Evolutionary conservation across 1,284 basidiomycete species (phyloP).

Genomic region (Cryptococcus floricola): DNA sequence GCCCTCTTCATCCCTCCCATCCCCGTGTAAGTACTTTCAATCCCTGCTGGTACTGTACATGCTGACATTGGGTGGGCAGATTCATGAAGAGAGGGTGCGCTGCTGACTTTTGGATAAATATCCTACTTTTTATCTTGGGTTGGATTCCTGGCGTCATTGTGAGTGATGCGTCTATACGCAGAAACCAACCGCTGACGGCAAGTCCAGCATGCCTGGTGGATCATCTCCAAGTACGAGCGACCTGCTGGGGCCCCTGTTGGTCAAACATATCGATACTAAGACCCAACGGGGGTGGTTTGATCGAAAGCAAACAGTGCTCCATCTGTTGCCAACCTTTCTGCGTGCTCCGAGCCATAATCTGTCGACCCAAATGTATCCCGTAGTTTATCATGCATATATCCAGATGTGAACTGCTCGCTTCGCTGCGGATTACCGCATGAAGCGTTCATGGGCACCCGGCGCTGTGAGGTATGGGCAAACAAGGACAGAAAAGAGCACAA

Average conservation of each 20-base stretch:
- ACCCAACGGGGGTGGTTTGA: too few species aligned
- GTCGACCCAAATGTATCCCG: not conserved
- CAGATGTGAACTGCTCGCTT: not conserved
- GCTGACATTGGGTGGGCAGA: constrained; percentile 1
- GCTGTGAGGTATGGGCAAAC: too few species aligned
- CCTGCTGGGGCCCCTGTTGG: constrained; percentile 7
- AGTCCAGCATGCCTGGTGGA: constrained; percentile 29
- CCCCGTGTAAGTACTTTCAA: constrained; percentile 1
- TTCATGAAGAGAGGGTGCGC: constrained; percentile 21
- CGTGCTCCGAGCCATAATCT: too few species aligned
- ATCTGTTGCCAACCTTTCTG: too few species aligned
- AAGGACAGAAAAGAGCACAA: not conserved
- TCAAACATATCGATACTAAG: constrained; percentile 5
- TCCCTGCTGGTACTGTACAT: not conserved
- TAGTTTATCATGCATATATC: not conserved
- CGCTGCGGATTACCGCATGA: not conserved
- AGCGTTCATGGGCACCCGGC: not conserved
- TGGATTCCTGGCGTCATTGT: constrained; percentile 21
- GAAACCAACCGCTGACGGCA: not conserved
- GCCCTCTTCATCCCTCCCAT: constrained; percentile 27
- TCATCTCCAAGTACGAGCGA: constrained; percentile 24
- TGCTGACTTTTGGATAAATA: constrained; percentile 19
- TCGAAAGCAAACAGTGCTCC: too few species aligned
- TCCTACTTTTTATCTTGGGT: constrained; percentile 23
- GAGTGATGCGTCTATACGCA: not conserved